Evolutionary conservation across 2,329 filamentous ascomycete genomes (phyloP).

Genomic region (Aspergillus unguis): DNA sequence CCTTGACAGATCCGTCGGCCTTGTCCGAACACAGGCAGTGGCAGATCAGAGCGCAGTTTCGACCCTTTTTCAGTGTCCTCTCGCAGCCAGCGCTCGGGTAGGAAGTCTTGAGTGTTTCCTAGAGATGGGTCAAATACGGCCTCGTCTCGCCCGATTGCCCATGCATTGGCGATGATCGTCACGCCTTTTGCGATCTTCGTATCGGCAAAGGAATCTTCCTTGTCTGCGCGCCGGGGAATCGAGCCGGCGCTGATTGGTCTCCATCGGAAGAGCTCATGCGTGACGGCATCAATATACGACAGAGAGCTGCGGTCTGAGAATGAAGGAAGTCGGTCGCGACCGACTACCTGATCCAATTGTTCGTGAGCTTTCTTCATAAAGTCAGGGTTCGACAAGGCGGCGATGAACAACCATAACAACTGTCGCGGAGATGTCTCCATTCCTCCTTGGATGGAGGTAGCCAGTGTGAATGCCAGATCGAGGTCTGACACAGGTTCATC

Average conservation of each 20-base stretch:
- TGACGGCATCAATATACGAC: conserved; percentile 33
- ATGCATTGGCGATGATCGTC: conserved; percentile 45
- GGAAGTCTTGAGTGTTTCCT: conserved; percentile 18
- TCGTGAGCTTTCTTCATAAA: conserved; percentile 39
- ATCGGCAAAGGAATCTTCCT: conserved; percentile 47
- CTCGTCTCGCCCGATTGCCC: conserved; percentile 45
- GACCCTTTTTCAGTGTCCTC: background rate
- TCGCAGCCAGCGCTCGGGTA: conserved; percentile 21
- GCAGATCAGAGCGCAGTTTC: conserved; percentile 18
- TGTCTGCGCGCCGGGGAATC: conserved; percentile 47
- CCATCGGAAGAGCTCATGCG: conserved; percentile 38
- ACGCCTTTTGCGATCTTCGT: conserved; percentile 49
- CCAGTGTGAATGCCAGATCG: conserved; percentile 48
- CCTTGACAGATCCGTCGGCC: conserved; percentile 23
- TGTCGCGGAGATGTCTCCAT: conserved; percentile 51
- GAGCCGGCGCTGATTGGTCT: conserved; percentile 45
- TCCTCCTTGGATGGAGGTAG: conserved; percentile 48
- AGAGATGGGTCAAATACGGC: conserved; percentile 31
- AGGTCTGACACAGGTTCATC: conserved; percentile 35
- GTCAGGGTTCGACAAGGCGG: conserved; percentile 46
- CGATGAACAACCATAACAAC: conserved; percentile 48
- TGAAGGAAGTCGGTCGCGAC: conserved; percentile 27
- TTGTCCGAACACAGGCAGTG: conserved; percentile 22
- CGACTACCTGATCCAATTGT: conserved; percentile 34
- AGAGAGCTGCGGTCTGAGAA: conserved; percentile 32